Percentiles rank a stretch among this genome's conserved stretches.
phyloP scores from a whole-genome alignment of 1,139 yeast genomes.

The Pichia sp. region DNA sequence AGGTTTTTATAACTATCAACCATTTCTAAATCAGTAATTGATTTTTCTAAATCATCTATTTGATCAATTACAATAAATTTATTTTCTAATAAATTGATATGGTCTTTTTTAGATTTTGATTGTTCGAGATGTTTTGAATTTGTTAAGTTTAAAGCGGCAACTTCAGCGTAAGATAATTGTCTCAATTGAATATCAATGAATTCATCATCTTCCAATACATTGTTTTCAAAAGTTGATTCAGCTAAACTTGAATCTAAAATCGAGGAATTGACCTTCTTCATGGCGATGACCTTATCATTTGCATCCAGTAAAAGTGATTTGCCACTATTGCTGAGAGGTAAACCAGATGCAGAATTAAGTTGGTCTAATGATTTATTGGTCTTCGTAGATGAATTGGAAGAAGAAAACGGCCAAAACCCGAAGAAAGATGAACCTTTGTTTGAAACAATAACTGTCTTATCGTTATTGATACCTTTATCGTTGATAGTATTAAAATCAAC shows the following conservation, averaged over 20 bases:
- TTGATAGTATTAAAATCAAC: slow-evolving; percentile 22
- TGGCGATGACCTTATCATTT: slow-evolving; percentile 28
- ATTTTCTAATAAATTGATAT: neutral
- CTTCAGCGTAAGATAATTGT: slow-evolving; percentile 46
- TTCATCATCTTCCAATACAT: slow-evolving; percentile 30
- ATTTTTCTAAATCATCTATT: slow-evolving; percentile 25
- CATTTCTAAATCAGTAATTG: slow-evolving; percentile 27
- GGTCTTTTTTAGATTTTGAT: neutral
- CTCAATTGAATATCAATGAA: slow-evolving; percentile 41
- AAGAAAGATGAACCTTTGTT: neutral
- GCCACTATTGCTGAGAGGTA: neutral
- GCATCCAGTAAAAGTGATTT: neutral
- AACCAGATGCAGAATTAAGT: neutral
- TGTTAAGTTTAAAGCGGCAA: slow-evolving; percentile 31
- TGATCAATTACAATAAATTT: slow-evolving; percentile 24
- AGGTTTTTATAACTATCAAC: slow-evolving; percentile 17
- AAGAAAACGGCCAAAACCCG: slow-evolving; percentile 21
- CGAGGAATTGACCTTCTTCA: slow-evolving; percentile 20
- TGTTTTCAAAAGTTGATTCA: slow-evolving; percentile 20
- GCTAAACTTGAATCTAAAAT: neutral
- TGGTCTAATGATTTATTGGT: neutral
- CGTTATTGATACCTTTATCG: neutral
- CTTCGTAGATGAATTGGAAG: neutral
- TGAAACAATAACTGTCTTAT: slow-evolving; percentile 1
- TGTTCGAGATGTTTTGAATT: neutral